Base-by-base conservation (phyloP, 495 filamentous ascomycete species). In the Bombardia bombarda region DNA sequence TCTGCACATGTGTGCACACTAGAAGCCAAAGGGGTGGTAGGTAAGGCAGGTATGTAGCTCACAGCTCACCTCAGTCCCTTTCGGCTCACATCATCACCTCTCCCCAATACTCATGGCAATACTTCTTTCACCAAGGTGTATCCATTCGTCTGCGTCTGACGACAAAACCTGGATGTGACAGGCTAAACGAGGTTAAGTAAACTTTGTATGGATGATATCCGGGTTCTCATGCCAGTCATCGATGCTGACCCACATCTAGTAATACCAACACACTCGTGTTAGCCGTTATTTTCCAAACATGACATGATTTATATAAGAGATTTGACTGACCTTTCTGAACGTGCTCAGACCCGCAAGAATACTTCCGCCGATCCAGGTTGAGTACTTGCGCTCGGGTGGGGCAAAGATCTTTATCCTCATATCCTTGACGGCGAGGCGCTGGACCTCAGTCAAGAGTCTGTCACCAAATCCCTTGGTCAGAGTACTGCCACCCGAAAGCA, bases 161-260 rank as follows among this genome's bases (percentile, higher is more conserved):
- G n/a, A n/a, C n/a, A n/a, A n/a, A n/a, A n/a, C n/a, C n/a, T n/a
- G n/a, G n/a, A n/a, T n/a, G n/a, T n/a, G n/a, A n/a, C n/a, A n/a
- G n/a, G n/a, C n/a, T n/a, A n/a, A n/a, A n/a, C n/a, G n/a, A n/a
- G 14, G 12, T 63, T 67, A 97, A 45, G 86, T 87, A 58, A 97
- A 94, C 66, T 95, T 96, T 51, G 86, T 92, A 66, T 96, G 90
- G 60, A 99, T 97, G 49, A 96, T 86, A 50, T 99, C 90, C 4
- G 92, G 92, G 62, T 99, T 90, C 72, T 99, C 92, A 57, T 99
- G 93, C 90, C 90, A 99, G 67, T 97, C 92, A 53, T 96, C 93
- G 55, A 90, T 86, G 55, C 85, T 93, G 50, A 97, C 90, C 87
- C 90, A 96, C 93, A 99, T 97, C 92, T 95, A 60, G 45, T 5